These are phyloP conservation scores for Cystofilobasidium macerans DNA, from an alignment of 768 basidiomycete species.

Conservation along the genomic window DNA sequence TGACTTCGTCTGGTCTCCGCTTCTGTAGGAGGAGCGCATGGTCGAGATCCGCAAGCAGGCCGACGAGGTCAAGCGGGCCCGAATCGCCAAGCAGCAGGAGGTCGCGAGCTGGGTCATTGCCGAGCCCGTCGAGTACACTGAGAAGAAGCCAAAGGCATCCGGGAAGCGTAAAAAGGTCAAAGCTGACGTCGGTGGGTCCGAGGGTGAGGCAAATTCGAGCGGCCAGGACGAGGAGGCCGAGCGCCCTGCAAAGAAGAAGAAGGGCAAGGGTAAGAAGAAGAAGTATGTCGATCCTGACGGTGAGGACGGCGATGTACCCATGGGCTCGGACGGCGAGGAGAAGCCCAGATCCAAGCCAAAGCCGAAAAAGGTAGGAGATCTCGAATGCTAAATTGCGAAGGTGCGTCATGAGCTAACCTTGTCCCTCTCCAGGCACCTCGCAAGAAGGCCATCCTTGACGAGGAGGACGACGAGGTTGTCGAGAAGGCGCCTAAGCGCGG, in stretches of 20 bases:
- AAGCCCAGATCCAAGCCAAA: slow-evolving; percentile 9
- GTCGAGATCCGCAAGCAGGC: slow-evolving; percentile 52
- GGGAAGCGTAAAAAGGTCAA: slow-evolving; percentile 51
- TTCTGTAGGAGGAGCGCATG: slow-evolving; percentile 30
- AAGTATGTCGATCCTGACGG: slow-evolving; percentile 23
- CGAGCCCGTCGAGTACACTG: slow-evolving; percentile 52
- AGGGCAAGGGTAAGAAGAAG: slow-evolving; percentile 30
- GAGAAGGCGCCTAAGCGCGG: slow-evolving; percentile 4
- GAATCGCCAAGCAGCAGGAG: slow-evolving; percentile 45
- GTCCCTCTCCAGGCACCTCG: too few relatives aligned
- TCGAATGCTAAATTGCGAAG: too few relatives aligned
- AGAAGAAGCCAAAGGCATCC: slow-evolving; percentile 62
- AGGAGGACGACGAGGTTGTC: slow-evolving; percentile 5
- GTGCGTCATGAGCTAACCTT: too few relatives aligned
- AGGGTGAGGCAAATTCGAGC: not conserved
- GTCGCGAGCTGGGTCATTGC: slow-evolving; percentile 32
- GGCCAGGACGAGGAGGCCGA: slow-evolving; percentile 42
- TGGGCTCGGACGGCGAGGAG: slow-evolving; percentile 9
- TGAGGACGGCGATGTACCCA: slow-evolving; percentile 5
- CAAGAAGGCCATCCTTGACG: not conserved
- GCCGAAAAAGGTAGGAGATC: not conserved
- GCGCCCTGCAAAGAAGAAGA: not conserved
- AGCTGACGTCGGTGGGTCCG: slow-evolving; percentile 42
- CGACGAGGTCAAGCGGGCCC: slow-evolving; percentile 67
- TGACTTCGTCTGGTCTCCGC: not conserved